phyloP scores from a whole-genome alignment of 768 basidiomycete species.

The Cubamyces sp. region DNA sequence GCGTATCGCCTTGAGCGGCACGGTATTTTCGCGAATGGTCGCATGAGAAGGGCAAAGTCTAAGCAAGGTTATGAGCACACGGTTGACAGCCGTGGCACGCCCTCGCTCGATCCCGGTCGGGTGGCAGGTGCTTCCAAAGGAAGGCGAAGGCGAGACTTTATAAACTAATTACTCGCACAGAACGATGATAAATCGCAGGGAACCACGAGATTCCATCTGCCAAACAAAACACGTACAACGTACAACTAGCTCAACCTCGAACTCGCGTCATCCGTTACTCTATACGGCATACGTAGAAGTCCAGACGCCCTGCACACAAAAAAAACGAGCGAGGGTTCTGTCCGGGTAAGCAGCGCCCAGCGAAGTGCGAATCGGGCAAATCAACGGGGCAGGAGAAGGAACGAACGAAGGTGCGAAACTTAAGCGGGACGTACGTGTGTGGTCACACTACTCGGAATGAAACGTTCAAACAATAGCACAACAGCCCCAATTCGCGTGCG shows the following conservation, averaged over 20 bases:
- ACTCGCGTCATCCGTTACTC: conserved; percentile 6
- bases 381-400: background rate
- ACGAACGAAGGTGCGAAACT: background rate
- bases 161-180: too few species aligned
- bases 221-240: conserved; percentile 7
- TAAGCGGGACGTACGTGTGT: background rate
- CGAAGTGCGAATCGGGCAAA: background rate
- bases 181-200: background rate
- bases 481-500: conserved; percentile 1
- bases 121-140: too few species aligned
- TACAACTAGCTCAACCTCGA: conserved; percentile 2
- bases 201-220: conserved; percentile 5
- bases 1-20: too few species aligned
- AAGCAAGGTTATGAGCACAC: too few species aligned
- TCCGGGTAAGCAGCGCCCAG: conserved; percentile 1
- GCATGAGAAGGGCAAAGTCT: too few species aligned
- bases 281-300: conserved; percentile 7
- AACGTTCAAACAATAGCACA: conserved; percentile 19
- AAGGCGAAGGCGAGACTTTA: too few species aligned
- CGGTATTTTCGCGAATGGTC: too few species aligned
- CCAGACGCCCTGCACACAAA: background rate
- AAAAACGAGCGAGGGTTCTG: conserved; percentile 9
- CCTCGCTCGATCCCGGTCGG: too few species aligned
- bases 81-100: too few species aligned
- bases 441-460: background rate